A percentile compares a stretch with the other conserved stretches of the same genome.
Evolutionary conservation across 1,284 basidiomycete genomes (phyloP).

Genomic region (Cronartium quercuum): DNA sequence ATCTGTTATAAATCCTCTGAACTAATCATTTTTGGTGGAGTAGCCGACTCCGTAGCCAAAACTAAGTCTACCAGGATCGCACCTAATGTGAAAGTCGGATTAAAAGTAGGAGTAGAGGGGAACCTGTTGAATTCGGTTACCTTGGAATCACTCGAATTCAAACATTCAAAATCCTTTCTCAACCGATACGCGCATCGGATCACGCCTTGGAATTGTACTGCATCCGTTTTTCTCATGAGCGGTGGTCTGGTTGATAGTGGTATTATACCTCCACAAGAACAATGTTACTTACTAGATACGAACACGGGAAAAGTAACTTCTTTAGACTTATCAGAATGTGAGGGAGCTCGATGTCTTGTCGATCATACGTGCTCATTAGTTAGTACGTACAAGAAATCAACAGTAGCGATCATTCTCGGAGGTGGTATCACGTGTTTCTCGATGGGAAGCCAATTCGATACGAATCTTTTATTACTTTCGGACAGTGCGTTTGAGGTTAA

Average conservation of each 20-base stretch:
- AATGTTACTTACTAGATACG: conserved; percentile 15
- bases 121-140: background rate
- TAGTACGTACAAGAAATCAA: background rate
- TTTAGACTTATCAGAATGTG: background rate
- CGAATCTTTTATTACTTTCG: conserved; percentile 1
- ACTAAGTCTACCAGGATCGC: background rate
- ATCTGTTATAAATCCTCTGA: conserved; percentile 9
- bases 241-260: conserved; percentile 30
- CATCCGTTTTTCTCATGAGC: conserved; percentile 6
- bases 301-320: background rate
- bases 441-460: conserved; percentile 34
- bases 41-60: background rate
- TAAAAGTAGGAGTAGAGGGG: conserved; percentile 1
- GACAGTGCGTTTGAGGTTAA: background rate
- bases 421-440: conserved; percentile 36
- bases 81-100: conserved; percentile 20
- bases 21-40: conserved; percentile 30
- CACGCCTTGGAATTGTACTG: conserved; percentile 8
- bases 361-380: conserved; percentile 12
- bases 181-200: conserved; percentile 32
- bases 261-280: conserved; percentile 13
- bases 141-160: background rate
- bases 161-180: background rate
- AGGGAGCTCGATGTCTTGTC: conserved; percentile 12
- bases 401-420: conserved; percentile 11